Percentiles rank a stretch among this genome's conserved stretches.
Conservation (phyloP, 148 eudicot species). For the Rhododendron molle region DNA sequence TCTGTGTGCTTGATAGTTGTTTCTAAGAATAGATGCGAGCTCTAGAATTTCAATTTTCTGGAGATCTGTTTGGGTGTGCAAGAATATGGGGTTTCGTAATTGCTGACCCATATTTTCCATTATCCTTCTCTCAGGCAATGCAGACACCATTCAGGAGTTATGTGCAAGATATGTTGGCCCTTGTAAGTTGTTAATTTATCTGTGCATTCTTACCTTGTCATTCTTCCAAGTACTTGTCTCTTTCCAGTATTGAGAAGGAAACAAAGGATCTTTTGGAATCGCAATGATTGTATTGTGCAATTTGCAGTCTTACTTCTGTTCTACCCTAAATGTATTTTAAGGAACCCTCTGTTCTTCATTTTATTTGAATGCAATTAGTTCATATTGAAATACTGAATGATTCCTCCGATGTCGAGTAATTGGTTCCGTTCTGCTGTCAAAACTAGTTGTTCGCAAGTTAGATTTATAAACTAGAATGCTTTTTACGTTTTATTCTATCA, state of each 20-base stretch:
- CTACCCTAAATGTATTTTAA: not conserved
- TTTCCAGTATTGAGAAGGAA: not conserved
- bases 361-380: not conserved
- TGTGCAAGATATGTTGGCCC: conserved; percentile 78
- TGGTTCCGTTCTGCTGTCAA: not conserved
- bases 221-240: not conserved
- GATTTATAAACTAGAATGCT: not conserved
- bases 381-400: not conserved
- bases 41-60: not conserved
- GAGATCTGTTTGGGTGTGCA: not conserved
- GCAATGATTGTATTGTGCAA: not conserved
- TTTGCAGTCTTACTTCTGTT: not conserved
- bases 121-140: conserved; percentile 48
- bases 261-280: not conserved
- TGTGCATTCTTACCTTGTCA: not conserved
- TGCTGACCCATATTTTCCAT: conserved; percentile 4
- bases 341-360: not conserved
- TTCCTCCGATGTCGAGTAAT: not conserved
- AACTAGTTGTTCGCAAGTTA: not conserved
- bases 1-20: not conserved
- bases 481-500: not conserved
- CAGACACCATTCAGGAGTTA: conserved; percentile 97
- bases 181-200: conserved; percentile 46
- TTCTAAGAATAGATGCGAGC: not conserved
- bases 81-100: not conserved